phyloP scores from a whole-genome alignment of 176 grass and related monocot genomes.

The Triticum aestivum region IWGSC_CS_RefSeq_v2.1 NC_057806.1:450831285-450831784 shows the following conservation, averaged over 20 bases:
- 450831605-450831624: not conserved
- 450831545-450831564: not conserved
- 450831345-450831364: conserved; percentile 25
- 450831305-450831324: conserved; percentile 20
- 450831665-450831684: not conserved
- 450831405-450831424: conserved; percentile 94
- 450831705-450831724: not conserved
- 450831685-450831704: not conserved
- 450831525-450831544: conserved; percentile 70
- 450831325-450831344: not conserved
- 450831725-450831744: no score
- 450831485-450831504: conserved; percentile 71
- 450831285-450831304: conserved; percentile 77
- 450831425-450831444: conserved; percentile 98
- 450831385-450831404: conserved; percentile 95
- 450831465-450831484: conserved; percentile 94
- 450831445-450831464: conserved; percentile 98
- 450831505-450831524: conserved; percentile 96
- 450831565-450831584: not conserved
- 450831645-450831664: not conserved
- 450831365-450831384: conserved; percentile 38
- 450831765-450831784: no score
- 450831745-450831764: no score
- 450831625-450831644: not conserved
- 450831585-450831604: not conserved